These are phyloP conservation scores for Candida coleopterorum DNA, from an alignment of 805 yeast genomes.

Conservation along the genomic window DNA sequence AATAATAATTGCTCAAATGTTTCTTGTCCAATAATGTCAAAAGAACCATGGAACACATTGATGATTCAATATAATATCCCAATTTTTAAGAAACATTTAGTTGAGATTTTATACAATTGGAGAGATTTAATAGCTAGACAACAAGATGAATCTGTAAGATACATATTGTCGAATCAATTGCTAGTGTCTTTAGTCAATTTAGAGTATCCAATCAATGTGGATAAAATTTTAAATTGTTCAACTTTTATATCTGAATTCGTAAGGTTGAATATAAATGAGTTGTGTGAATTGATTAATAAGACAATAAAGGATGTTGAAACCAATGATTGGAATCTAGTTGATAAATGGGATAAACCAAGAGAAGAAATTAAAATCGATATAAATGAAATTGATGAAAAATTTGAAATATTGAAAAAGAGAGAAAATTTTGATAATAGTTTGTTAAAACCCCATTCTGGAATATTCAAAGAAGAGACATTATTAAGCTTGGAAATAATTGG, in stretches of 20 bases:
- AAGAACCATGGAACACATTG: slow-evolving; percentile 64
- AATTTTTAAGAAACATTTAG: slow-evolving; percentile 45
- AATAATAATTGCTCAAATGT: slow-evolving; percentile 26
- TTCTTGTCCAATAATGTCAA: slow-evolving; percentile 43
- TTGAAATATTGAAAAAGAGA: slow-evolving; percentile 2
- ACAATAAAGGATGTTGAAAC: slow-evolving; percentile 30
- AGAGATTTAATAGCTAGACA: slow-evolving; percentile 72
- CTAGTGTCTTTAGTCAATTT: slow-evolving; percentile 56
- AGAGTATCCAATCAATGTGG: slow-evolving; percentile 51
- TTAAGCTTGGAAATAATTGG: neutral
- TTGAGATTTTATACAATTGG: slow-evolving; percentile 70
- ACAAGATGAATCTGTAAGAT: slow-evolving; percentile 81
- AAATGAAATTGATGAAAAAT: slow-evolving; percentile 3
- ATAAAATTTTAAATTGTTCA: slow-evolving; percentile 47
- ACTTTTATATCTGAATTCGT: slow-evolving; percentile 50
- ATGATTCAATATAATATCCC: slow-evolving; percentile 65
- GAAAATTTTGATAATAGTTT: slow-evolving; percentile 11
- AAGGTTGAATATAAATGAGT: slow-evolving; percentile 49
- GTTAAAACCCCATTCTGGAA: slow-evolving; percentile 9
- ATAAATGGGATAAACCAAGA: slow-evolving; percentile 18
- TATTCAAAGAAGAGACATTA: slow-evolving; percentile 12
- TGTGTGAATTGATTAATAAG: slow-evolving; percentile 54
- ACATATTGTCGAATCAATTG: slow-evolving; percentile 76
- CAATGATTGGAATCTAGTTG: slow-evolving; percentile 35
- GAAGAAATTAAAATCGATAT: slow-evolving; percentile 1